These are phyloP conservation scores for Pseudognaphalium luteoalbum DNA, from an alignment of 129 eudicot genomes.

Conservation along the genomic window DNA sequence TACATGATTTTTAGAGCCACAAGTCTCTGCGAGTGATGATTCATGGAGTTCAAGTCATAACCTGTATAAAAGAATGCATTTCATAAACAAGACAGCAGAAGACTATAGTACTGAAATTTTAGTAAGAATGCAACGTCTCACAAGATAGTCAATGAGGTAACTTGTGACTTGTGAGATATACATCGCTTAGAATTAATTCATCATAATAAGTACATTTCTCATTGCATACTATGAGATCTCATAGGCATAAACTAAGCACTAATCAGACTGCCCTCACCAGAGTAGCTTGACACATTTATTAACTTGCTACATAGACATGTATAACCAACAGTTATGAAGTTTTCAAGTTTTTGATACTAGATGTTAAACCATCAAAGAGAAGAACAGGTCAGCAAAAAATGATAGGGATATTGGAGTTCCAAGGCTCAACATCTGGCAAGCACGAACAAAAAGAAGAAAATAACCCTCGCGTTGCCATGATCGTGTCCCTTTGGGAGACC, in stretches of 20 bases:
- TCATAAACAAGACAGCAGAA: constrained; percentile 9
- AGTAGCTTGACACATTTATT: constrained; percentile 6
- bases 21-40: constrained; percentile 58
- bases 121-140: constrained; percentile 7
- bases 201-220: neutral
- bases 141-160: neutral
- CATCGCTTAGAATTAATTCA: constrained; percentile 1
- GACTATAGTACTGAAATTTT: constrained; percentile 3
- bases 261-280: neutral
- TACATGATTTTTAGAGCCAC: constrained; percentile 86
- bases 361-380: constrained; percentile 4
- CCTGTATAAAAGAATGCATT: constrained; percentile 41
- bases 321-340: constrained; percentile 4
- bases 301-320: neutral
- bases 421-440: neutral
- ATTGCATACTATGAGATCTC: neutral
- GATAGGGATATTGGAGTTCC: neutral
- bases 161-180: neutral
- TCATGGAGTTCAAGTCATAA: constrained; percentile 32
- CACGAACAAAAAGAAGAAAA: no score
- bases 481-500: neutral
- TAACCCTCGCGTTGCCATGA: neutral
- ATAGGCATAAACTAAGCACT: constrained; percentile 7
- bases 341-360: neutral
- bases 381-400: neutral